Percentiles rank a stretch among this genome's conserved stretches.
Conservation (phyloP, 176 grass and related monocot genomes). For the Triticum dicoccoides region DNA sequence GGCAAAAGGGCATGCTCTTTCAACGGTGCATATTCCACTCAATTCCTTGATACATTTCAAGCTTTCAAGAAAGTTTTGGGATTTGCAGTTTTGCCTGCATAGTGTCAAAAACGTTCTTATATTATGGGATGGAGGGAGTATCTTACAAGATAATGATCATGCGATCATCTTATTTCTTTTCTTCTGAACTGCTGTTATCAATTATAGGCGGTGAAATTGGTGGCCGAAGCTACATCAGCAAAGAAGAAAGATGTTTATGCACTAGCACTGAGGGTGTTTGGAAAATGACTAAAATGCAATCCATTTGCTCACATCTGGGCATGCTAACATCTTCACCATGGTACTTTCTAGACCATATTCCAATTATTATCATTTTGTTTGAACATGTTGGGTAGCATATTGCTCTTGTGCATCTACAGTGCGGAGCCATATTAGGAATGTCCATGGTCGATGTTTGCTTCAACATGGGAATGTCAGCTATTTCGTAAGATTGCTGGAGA, state of each 20-base stretch:
- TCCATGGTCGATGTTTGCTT: not conserved
- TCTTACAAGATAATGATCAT: not conserved
- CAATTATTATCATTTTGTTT: not conserved
- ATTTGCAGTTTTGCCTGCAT: not conserved
- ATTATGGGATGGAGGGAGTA: not conserved
- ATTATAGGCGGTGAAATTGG: conserved; percentile 77
- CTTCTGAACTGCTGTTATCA: conserved; percentile 8
- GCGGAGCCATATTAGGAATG: not conserved
- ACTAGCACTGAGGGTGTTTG: conserved; percentile 79
- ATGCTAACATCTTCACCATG: not conserved
- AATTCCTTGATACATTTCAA: conserved; percentile 25
- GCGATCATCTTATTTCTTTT: not conserved
- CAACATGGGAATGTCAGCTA: not conserved
- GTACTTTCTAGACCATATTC: not conserved
- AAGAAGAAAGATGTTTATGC: conserved; percentile 98
- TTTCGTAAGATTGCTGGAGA: not conserved
- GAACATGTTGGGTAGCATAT: not conserved
- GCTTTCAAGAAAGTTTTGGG: not conserved
- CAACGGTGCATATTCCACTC: conserved; percentile 55
- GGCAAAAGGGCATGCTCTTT: conserved; percentile 63
- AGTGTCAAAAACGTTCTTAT: not conserved
- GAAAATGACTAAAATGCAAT: conserved; percentile 65
- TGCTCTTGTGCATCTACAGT: not conserved
- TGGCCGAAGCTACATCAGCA: conserved; percentile 68
- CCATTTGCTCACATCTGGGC: conserved; percentile 12